Evolutionary conservation across 2,329 filamentous ascomycete species (phyloP), one percentile per base, ranked within the genome.

Genomic region (Xylariomycetidae sp.): DNA sequence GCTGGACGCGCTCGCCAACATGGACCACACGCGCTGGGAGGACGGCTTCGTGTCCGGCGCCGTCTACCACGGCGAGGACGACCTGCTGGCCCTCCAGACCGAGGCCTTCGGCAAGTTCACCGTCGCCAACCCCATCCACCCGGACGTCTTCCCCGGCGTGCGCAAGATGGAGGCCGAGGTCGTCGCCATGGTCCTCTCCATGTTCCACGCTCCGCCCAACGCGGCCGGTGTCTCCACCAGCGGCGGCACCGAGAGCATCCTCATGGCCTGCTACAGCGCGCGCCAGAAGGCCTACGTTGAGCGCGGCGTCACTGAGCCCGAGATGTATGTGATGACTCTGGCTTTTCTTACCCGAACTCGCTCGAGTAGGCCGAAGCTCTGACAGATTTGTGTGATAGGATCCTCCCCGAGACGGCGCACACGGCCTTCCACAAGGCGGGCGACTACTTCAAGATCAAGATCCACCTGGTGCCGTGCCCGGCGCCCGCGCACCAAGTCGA

Each of bases 81-180:
- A 83, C 27, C 65, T 98, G 48, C 64, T 92, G 40, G 76, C 82
- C 53, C 68, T 98, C 24, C 92, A 98, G 66, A 85, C 85, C 5
- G 86, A 95, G 57, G 90, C 92, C 0, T 96, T 90, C 69, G 84
- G 85, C 45, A 84, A 85, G 60, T 98, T 98, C 59, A 90, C 88
- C 31, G 92, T 98, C 19, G 76, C 88, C 24, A 98, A 98, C 60
- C 92, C 92, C 3, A 92, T 98, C 48, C 92, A 98, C 59, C 92
- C 92, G 6, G 92, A 98, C 63, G 90, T 98, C 26, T 98, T 98
- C 64, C 92, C 92, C 12, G 92, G 90, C 18, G 89, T 98, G 32
- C 74, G 92, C 52, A 98, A 98, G 75, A 98, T 98, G 92, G 92
- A 98, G 68, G 90, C 92, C 27, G 92, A 98, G 66, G 70, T 98